Evolutionary conservation across 2,329 filamentous ascomycete species (phyloP).

Genomic region (Ustulina deusta): DNA sequence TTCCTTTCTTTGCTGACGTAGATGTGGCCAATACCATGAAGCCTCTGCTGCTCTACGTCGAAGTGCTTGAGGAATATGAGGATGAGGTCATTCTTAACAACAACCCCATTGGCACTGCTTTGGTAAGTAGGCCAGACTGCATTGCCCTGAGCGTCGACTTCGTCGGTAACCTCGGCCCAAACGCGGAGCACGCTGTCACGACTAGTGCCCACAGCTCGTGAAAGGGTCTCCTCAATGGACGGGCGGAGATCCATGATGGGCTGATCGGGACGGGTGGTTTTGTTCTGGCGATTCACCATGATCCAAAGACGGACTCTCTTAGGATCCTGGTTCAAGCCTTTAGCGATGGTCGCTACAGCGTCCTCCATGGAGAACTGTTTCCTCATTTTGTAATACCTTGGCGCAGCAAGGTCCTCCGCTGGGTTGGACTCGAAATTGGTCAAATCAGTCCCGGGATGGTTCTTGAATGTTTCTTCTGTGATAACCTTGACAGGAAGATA

Average conservation of each 20-base stretch:
- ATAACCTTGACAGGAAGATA: slow-evolving; percentile 89
- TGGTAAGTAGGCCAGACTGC: slow-evolving; percentile 77
- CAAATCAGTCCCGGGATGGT: slow-evolving; percentile 87
- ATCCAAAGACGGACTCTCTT: slow-evolving; percentile 86
- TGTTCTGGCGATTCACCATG: slow-evolving; percentile 99
- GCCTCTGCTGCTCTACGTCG: slow-evolving; percentile 78
- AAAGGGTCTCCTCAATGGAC: slow-evolving; percentile 77
- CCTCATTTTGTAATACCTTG: slow-evolving; percentile 78
- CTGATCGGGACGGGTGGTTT: slow-evolving; percentile 91
- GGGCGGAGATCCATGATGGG: slow-evolving; percentile 82
- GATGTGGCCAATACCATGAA: slow-evolving; percentile 83
- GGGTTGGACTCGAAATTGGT: slow-evolving; percentile 72
- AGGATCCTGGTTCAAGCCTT: slow-evolving; percentile 75
- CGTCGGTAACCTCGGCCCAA: slow-evolving; percentile 85
- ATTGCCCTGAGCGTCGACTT: slow-evolving; percentile 74
- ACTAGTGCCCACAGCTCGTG: slow-evolving; percentile 63
- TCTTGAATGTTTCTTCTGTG: slow-evolving; percentile 82
- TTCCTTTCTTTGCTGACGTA: slow-evolving; percentile 91
- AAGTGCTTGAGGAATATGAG: slow-evolving; percentile 95
- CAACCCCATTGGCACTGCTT: slow-evolving; percentile 66
- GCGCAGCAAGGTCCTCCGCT: slow-evolving; percentile 71
- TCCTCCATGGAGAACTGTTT: slow-evolving; percentile 81
- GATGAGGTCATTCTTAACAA: slow-evolving; percentile 73
- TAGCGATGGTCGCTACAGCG: slow-evolving; percentile 76
- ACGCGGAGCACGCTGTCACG: slow-evolving; percentile 81